phyloP scores from a whole-genome alignment of 2,329 filamentous ascomycete species.

The Trichoderma polysporum region DNA sequence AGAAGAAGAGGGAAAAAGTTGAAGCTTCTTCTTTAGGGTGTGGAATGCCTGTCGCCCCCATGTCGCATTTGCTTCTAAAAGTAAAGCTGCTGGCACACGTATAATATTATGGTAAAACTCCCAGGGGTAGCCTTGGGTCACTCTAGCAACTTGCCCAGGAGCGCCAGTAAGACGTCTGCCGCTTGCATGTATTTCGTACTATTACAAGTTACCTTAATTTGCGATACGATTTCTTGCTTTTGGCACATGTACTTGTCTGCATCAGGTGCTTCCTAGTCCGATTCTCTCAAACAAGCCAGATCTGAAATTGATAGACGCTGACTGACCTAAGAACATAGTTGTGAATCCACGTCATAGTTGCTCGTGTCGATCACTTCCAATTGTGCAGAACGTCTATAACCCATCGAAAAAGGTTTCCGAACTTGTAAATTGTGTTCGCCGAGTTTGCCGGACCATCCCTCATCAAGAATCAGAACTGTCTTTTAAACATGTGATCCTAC shows the following conservation, averaged over 20 bases:
- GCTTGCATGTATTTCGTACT: too few relatives aligned
- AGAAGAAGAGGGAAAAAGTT: background rate
- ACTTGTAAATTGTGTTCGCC: background rate
- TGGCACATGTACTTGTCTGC: background rate
- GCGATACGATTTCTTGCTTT: background rate
- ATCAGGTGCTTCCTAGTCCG: too few relatives aligned
- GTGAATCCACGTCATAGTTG: background rate
- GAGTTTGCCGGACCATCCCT: background rate
- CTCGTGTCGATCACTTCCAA: background rate
- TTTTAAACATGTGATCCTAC: background rate
- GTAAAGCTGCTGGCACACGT: background rate
- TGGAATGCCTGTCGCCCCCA: background rate
- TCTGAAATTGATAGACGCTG: too few relatives aligned
- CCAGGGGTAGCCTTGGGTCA: background rate
- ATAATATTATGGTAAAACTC: background rate
- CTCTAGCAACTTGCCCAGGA: background rate
- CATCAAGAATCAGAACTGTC: background rate
- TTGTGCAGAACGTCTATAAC: background rate
- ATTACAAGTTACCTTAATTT: too few relatives aligned
- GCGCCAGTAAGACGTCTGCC: too few relatives aligned
- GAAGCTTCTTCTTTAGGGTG: constrained; percentile 16
- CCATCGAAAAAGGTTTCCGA: background rate
- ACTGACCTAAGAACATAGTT: background rate
- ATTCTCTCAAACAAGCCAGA: too few relatives aligned
- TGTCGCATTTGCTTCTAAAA: constrained; percentile 4